Conservation (phyloP, 257 asterid species). For the Striga asiatica region DNA sequence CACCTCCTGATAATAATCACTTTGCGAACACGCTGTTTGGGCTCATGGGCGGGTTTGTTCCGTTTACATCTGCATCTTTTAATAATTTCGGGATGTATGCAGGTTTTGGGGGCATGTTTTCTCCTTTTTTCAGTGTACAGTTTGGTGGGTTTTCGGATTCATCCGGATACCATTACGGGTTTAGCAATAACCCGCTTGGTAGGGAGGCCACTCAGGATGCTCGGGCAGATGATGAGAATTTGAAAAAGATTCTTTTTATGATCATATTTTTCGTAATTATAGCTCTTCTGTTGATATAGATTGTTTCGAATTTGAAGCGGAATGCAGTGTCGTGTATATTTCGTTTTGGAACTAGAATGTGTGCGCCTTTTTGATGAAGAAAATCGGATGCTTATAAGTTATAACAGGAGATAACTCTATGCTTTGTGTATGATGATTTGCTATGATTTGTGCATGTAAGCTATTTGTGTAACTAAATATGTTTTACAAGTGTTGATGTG, state of each 20-base stretch:
- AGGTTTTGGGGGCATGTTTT: constrained; percentile 48
- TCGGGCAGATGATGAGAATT: constrained; percentile 37
- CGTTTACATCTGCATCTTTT: constrained; percentile 39
- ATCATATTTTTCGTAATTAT: constrained; percentile 29
- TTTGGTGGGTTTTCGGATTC: constrained; percentile 30
- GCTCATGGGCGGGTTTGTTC: constrained; percentile 54
- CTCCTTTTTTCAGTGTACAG: constrained; percentile 42
- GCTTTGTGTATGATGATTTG: no score
- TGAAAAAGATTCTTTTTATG: constrained; percentile 33
- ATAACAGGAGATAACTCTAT: background rate
- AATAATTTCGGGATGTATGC: constrained; percentile 43
- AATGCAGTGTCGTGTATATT: background rate
- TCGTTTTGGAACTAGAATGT: background rate
- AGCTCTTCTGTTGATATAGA: constrained; percentile 25
- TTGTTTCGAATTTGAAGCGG: background rate
- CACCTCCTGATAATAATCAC: constrained; percentile 23
- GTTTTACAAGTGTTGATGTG: no score
- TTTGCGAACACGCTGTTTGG: constrained; percentile 25
- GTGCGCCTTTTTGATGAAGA: background rate
- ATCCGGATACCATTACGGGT: constrained; percentile 29
- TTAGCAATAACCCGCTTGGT: constrained; percentile 19
- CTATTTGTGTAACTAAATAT: no score
- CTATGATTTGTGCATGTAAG: no score
- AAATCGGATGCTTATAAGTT: background rate
- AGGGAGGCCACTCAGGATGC: constrained; percentile 19